Evolutionary conservation across 2,329 filamentous ascomycete genomes (phyloP), one percentile per base, ranked within the genome.

Genomic region (Fusarium sp.): DNA sequence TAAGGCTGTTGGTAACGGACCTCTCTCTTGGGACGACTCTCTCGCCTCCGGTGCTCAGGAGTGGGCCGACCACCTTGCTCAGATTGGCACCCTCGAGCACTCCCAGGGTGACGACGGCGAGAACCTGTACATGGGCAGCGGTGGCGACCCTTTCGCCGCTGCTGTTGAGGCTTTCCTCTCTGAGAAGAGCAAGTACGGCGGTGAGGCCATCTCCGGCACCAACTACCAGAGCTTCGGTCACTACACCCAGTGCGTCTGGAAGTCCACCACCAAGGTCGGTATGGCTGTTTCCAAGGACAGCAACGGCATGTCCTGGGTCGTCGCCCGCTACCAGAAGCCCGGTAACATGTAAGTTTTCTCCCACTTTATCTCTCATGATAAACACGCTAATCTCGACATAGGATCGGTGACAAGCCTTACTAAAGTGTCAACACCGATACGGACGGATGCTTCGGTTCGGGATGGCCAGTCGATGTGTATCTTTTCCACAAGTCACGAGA

Each of bases 201-300:
- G 71, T 35, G 48, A 73, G 60, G 27, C 51, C 11, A 73, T 73
- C 41, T 41, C 49, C 4, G 41, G 37, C 23, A 48, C 48, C 50
- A 73, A 73, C 71, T 73, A 67, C 69, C 25, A 47, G 47, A 39
- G 17, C 18, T 73, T 71, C 37, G 71, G 71, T 31, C 71, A 73
- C 64, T 73, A 73, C 69, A 73, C 71, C 25, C 71, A 73, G 56
- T 58, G 62, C 42, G 46, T 73, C 53, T 73, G 71, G 71, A 69
- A 69, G 57, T 43, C 61, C 37, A 73, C 71, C 60, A 69, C 59
- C 61, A 73, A 71, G 67, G 64, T 73, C 65, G 71, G 67, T 29
- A 73, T 73, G 67, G 71, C 67, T 17, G 40, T 59, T 17, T 58
- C 69, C 43, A 58, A 47, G 43, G 51, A 63, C 50, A 52, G 18